These are phyloP conservation scores for Cercospora sp. DNA, from an alignment of 2,329 filamentous ascomycete species.

Conservation along the genomic window DNA sequence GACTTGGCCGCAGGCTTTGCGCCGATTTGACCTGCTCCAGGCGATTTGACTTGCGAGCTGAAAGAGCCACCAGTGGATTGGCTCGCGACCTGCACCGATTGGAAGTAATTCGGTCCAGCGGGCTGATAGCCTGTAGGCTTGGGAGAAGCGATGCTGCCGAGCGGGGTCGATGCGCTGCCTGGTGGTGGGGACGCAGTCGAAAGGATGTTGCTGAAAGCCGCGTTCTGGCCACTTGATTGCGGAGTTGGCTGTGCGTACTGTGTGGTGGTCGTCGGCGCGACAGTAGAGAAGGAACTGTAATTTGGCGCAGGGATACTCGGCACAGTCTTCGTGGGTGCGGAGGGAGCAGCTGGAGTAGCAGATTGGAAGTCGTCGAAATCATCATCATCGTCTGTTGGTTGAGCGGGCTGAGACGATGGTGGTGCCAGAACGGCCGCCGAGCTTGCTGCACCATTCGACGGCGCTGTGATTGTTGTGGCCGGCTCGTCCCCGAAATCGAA, in stretches of 20 bases:
- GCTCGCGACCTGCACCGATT: slow-evolving; percentile 61
- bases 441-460: slow-evolving; percentile 47
- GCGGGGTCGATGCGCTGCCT: slow-evolving; percentile 51
- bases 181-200: slow-evolving; percentile 76
- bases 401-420: slow-evolving; percentile 22
- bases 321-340: slow-evolving; percentile 42
- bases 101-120: slow-evolving; percentile 89
- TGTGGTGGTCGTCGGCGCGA: slow-evolving; percentile 54
- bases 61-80: slow-evolving; percentile 46
- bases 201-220: slow-evolving; percentile 78
- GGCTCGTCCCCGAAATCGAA: slow-evolving; percentile 77
- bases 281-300: slow-evolving; percentile 47
- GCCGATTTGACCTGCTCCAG: slow-evolving; percentile 39
- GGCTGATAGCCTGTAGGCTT: slow-evolving; percentile 70
- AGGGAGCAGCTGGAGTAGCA: slow-evolving; percentile 62
- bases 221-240: slow-evolving; percentile 76
- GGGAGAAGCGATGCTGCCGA: slow-evolving; percentile 43
- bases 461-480: slow-evolving; percentile 36
- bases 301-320: slow-evolving; percentile 40
- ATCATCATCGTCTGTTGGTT: slow-evolving; percentile 68
- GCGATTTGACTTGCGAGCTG: slow-evolving; percentile 41
- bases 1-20: slow-evolving; percentile 44
- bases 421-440: slow-evolving; percentile 30
- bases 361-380: slow-evolving; percentile 99
- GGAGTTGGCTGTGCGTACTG: slow-evolving; percentile 83